Base-by-base conservation (phyloP, 495 filamentous ascomycete species). In the Delitschia confertaspora region DNA sequence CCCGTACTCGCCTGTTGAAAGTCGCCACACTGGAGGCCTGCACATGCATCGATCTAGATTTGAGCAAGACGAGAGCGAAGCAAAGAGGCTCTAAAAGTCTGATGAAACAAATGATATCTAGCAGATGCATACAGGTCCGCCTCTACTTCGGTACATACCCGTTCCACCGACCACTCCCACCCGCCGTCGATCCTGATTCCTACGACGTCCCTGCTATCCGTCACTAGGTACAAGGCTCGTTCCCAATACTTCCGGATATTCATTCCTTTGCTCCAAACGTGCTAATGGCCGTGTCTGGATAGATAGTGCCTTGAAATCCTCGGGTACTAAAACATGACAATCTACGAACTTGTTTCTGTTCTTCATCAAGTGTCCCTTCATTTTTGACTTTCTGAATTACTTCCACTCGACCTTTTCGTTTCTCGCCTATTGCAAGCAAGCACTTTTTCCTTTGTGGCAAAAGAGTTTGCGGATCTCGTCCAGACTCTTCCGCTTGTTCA, bases 221-320 rank as follows among this genome's bases (percentile, higher is more conserved):
- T 45, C 33, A 37, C 45, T 50, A 45, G 34, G 45, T 50, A 55
- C 47, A 51, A 43, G 45, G 46, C 41, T 51, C 45, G 41, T 39
- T 46, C n/a, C 46, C 37, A 46, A 50, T 55, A 55, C 52, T 38
- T 52, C 48, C 53, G 53, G 53, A 47, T 51, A 51, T 51, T 51
- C 41, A 21, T 22, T 24, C 6, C 33, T 47, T 42, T 48, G 48
- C 38, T 45, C 53, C 40, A 40, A 34, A 9, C 14, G n/a, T 42
- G 14, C 43, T 21, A 44, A 33, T 8, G 14, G 48, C 30, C n/a
- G 38, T 36, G 53, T 43, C 24, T 43, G 42, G 38, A 39, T 48
- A 47, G 53, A 44, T 47, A 42, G 40, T 30, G 19, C 21, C 18
- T 45, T 22, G 22, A 20, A 23, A 30, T 14, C 18, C 45, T 24